Conservation (phyloP, 768 basidiomycete species). For the Russula griseocarnosa region DNA sequence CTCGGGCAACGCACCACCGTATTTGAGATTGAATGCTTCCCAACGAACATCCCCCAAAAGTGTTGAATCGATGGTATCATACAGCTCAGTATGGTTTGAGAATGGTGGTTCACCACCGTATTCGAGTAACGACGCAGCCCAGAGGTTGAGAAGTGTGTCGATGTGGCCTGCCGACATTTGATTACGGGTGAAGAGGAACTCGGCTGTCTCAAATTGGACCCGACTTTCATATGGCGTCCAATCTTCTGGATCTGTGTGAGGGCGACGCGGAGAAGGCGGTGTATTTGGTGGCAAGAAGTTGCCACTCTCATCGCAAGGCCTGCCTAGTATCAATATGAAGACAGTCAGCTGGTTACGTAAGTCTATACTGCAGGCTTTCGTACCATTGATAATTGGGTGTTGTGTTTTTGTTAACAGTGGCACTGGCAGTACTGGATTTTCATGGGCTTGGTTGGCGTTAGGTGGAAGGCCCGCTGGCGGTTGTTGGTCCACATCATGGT, state of each 20-base stretch:
- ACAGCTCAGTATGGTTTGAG: neutral
- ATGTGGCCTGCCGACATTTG: neutral
- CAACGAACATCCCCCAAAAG: neutral
- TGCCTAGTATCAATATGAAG: no score
- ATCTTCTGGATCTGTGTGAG: neutral
- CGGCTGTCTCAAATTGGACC: slow-evolving; percentile 30
- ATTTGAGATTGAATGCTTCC: no score
- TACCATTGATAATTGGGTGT: no score
- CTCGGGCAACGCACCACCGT: no score
- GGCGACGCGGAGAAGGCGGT: slow-evolving; percentile 8
- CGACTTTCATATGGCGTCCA: slow-evolving; percentile 30
- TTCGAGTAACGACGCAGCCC: neutral
- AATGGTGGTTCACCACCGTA: neutral
- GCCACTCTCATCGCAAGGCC: slow-evolving; percentile 14
- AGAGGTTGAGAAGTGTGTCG: neutral
- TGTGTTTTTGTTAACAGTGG: no score
- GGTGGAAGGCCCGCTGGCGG: no score
- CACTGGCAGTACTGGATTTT: no score
- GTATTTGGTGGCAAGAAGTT: neutral
- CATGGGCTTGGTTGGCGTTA: no score
- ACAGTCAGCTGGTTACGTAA: no score
- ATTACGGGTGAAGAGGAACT: slow-evolving; percentile 27
- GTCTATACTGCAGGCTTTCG: no score
- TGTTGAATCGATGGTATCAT: neutral
- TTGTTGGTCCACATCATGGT: no score